Evolutionary conservation across 345 rosid species (phyloP), one percentile per base, ranked within the genome.

Genomic region (Ceriops tagal): DNA sequence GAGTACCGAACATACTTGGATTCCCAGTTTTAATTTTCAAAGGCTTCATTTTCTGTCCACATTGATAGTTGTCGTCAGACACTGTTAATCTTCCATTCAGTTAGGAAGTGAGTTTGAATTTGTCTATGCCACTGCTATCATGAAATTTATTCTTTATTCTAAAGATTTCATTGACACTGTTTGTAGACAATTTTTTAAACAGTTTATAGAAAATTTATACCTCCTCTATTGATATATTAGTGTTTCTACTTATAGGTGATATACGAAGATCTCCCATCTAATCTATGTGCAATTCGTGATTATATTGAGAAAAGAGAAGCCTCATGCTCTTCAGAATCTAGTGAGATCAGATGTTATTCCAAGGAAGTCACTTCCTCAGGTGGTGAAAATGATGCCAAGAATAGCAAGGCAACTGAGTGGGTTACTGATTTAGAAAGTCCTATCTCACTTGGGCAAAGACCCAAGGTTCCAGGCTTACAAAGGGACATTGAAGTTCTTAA

Each of bases 191-290:
- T 43, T 11, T 3, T 39, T 39, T 43, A 13, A 43, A 24, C 30
- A 32, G 28, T 71, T 71, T 22, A 1, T 15, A 32, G 56, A 58
- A 43, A 20, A n/a, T 43, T 57, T 24, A 5, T 32, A 13, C 22
- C 27, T 30, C 31, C 4, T 8, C 6, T 39, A 37, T 46, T 69
- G 37, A 65, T 28, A 56, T 7, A 62, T 67, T 30, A 37, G 28
- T 73, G 34, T 65, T 74, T 47, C 11, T 55, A 63, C 68, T 71
- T 65, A 32, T 74, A 93, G 98, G 97, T 93, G 75, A 88, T 93
- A 65, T 93, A 93, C 67, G 96, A 93, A 83, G 97, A 93, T 82
- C 97, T 93, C 53, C 99, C 97, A 16, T 91, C 99, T 66, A 93
- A 93, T 68, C 79, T 93, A 70, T 86, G 93, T 66, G 96, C 96